Percentiles rank a stretch among this genome's conserved stretches.
Evolutionary conservation across 441 rosid species (phyloP).

Genomic region (Croton laevigatus): DNA sequence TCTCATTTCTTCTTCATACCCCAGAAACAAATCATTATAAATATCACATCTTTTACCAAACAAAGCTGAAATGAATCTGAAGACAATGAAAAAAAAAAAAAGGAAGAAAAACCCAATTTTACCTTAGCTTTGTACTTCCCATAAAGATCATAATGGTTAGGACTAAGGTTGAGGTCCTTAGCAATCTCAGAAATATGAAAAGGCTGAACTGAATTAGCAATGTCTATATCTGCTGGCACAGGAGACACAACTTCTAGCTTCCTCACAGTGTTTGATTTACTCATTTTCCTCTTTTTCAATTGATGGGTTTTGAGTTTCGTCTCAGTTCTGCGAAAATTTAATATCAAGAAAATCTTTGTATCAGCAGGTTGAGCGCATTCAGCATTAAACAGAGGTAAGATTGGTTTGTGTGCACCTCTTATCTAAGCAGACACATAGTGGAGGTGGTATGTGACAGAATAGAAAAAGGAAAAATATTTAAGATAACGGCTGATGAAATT

Average conservation of each 20-base stretch:
- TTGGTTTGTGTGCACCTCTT: background rate
- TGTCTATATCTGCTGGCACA: constrained; percentile 93
- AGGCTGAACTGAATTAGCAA: constrained; percentile 88
- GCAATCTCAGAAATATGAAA: constrained; percentile 88
- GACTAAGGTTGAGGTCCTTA: constrained; percentile 58
- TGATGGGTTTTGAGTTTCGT: background rate
- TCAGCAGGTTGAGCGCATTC: background rate
- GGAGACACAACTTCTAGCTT: constrained; percentile 77
- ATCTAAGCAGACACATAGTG: background rate
- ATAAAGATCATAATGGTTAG: constrained; percentile 85
- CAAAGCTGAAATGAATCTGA: background rate
- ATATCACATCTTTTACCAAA: background rate
- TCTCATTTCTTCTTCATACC: background rate
- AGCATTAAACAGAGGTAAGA: background rate
- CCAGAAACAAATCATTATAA: background rate
- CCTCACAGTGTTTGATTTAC: constrained; percentile 47
- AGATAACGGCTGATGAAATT: too few species aligned
- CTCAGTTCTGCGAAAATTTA: background rate
- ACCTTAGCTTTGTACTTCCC: constrained; percentile 99
- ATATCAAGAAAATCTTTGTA: background rate
- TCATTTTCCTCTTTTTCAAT: constrained; percentile 31
- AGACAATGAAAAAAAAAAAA: background rate
- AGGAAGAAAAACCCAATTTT: background rate
- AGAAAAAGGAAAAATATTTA: background rate
- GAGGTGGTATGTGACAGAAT: background rate